A percentile compares a stretch with the other conserved stretches of the same genome.
Conservation (phyloP, 257 asterid genomes). For the Nicotiana undulata region DNA sequence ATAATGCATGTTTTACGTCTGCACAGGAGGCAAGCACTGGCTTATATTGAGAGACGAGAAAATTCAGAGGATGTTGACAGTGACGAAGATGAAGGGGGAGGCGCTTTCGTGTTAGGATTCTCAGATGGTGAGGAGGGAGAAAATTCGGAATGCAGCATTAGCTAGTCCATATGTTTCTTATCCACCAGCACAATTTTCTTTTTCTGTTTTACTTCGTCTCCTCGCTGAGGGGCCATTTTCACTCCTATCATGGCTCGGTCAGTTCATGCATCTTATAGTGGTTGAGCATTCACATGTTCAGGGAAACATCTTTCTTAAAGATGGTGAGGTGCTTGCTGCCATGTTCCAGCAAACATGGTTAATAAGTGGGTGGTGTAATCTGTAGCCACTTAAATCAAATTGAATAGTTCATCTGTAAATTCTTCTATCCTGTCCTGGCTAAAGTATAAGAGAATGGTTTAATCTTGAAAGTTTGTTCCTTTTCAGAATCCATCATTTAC, state of each 20-base stretch:
- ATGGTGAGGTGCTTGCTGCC: neutral
- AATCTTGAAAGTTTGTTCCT: neutral
- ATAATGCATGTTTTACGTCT: slow-evolving; percentile 69
- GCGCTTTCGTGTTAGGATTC: slow-evolving; percentile 35
- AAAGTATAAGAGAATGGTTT: neutral
- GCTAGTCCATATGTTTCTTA: slow-evolving; percentile 20
- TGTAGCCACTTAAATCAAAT: neutral
- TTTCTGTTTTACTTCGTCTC: neutral
- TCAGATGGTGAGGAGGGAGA: slow-evolving; percentile 49
- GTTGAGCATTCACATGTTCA: neutral
- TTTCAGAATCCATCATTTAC: too few species aligned
- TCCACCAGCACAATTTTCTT: neutral
- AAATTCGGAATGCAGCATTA: slow-evolving; percentile 55
- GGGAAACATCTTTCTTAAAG: neutral
- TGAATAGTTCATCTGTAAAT: neutral
- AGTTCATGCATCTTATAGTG: neutral
- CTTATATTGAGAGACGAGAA: slow-evolving; percentile 39
- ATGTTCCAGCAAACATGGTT: neutral
- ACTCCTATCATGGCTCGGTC: neutral
- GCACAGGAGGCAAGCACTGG: slow-evolving; percentile 66
- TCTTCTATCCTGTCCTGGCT: neutral
- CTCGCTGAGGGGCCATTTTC: neutral
- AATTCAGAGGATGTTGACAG: slow-evolving; percentile 29
- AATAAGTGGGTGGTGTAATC: neutral
- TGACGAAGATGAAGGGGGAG: slow-evolving; percentile 32